Evolutionary conservation across 257 asterid genomes (phyloP), one percentile per base, ranked within the genome.

Genomic region (Solanum bukasovii): DNA sequence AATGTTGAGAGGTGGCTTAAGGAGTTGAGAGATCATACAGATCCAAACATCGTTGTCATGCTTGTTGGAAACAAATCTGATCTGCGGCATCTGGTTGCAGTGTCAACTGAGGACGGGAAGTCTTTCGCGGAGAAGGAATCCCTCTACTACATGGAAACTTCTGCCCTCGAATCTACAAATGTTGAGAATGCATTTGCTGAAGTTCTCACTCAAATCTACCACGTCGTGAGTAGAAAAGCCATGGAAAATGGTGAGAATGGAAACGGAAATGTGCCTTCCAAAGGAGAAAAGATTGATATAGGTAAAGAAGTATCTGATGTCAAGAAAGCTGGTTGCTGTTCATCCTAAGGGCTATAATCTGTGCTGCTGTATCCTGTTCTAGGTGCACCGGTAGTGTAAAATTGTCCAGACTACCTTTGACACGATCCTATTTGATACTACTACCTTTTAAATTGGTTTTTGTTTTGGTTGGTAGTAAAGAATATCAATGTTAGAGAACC

Each of bases 51-150:
- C 20, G 98, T 94, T 4, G 98, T 93, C 88, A 95, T 95, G 98
- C 97, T 95, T 4, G 93, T 94, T 1, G 98, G 98, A 83, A 95
- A 94, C 94, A 95, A 95, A 89, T 92, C 95, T n/a, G 98, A 94
- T 91, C 98, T 95, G 9, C 94, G 97, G 67, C 98, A 95, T 90
- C 93, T 94, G 65, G 95, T 95, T 83, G 98, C 98, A 4, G 98
- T 95, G 85, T 87, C 94, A 18, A 91, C 96, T 5, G 98, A 95
- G 46, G 97, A 93, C 2, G 98, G 95, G 46, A 94, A 95, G 44
- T 93, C 95, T 0, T 93, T 94, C n/a, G 93, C 98, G 0, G 98
- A 95, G 91, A 93, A 88, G 89, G 98, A 95, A 87, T 93, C 98
- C 0, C 96, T 95, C 42, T 95, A 93, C 93, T 95, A 93, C 91